These are phyloP conservation scores for Caryopteris hybrid DNA, from an alignment of 305 asterid genomes.

Conservation along the genomic window DNA sequence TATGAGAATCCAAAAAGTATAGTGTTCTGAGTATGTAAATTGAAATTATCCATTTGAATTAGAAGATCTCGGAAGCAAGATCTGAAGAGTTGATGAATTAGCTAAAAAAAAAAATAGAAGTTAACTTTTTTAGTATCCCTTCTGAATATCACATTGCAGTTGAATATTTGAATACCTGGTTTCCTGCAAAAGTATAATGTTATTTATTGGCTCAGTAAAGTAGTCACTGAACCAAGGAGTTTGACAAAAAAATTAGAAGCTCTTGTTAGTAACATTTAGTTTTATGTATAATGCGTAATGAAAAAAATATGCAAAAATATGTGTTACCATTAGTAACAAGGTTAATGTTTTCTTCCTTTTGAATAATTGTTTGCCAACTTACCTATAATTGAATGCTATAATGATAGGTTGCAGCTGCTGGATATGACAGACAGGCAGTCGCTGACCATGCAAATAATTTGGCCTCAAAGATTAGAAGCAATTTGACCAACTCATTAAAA, in stretches of 20 bases:
- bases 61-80: not conserved
- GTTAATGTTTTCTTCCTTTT: not conserved
- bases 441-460: conserved; percentile 96
- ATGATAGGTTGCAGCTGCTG: conserved; percentile 88
- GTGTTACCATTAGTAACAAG: not conserved
- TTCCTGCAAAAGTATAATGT: not conserved
- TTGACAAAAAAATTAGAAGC: not conserved
- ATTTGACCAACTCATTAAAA: conserved; percentile 88
- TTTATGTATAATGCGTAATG: not conserved
- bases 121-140: not conserved
- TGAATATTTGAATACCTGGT: not conserved
- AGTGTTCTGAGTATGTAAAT: not conserved
- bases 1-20: not conserved
- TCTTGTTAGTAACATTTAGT: not conserved
- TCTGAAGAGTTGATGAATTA: no score
- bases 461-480: conserved; percentile 87
- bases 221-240: not conserved
- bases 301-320: not conserved
- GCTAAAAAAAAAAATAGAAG: no score
- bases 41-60: not conserved
- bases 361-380: conserved; percentile 9
- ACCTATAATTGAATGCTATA: conserved; percentile 13
- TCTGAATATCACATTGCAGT: not conserved
- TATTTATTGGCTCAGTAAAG: conserved; percentile 3
- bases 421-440: conserved; percentile 93